These are phyloP conservation scores for Ceratobasidium papillatum DNA, from an alignment of 1,284 basidiomycete species.

Conservation along the genomic window DNA sequence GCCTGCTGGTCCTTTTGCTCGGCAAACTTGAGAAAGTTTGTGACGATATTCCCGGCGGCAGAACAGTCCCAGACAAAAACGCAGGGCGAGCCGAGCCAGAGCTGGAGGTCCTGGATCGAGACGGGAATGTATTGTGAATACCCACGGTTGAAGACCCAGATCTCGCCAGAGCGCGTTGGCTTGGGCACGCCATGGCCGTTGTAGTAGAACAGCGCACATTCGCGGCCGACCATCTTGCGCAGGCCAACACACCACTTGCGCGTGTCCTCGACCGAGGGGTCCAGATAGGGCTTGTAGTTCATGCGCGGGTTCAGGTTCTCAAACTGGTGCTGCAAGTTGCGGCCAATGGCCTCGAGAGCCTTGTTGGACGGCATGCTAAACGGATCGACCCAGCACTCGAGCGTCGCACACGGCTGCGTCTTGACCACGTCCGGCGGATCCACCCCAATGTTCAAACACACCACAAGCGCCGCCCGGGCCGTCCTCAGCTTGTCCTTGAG, in stretches of 20 bases:
- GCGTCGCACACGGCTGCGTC: constrained; percentile 93
- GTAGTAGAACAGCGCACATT: constrained; percentile 96
- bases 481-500: constrained; percentile 78
- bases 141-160: constrained; percentile 98
- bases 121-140: constrained; percentile 99
- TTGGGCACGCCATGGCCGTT: constrained; percentile 99
- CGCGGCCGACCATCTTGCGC: constrained; percentile 90
- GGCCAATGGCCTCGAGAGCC: constrained; percentile 88
- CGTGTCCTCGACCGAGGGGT: constrained; percentile 95
- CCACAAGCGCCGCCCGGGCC: constrained; percentile 89
- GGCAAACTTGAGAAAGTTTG: constrained; percentile 90
- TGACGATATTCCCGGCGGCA: constrained; percentile 90
- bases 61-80: constrained; percentile 99
- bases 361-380: constrained; percentile 87
- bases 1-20: constrained; percentile 83
- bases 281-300: constrained; percentile 90
- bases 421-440: constrained; percentile 98
- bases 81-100: constrained; percentile 91
- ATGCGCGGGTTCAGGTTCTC: constrained; percentile 93
- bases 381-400: constrained; percentile 99
- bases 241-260: constrained; percentile 88
- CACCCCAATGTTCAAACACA: constrained; percentile 97
- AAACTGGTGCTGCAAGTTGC: constrained; percentile 94
- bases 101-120: constrained; percentile 90
- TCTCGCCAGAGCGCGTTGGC: constrained; percentile 94